phyloP scores from a whole-genome alignment of 2,329 filamentous ascomycete species.

The Tolypocladium album region DNA sequence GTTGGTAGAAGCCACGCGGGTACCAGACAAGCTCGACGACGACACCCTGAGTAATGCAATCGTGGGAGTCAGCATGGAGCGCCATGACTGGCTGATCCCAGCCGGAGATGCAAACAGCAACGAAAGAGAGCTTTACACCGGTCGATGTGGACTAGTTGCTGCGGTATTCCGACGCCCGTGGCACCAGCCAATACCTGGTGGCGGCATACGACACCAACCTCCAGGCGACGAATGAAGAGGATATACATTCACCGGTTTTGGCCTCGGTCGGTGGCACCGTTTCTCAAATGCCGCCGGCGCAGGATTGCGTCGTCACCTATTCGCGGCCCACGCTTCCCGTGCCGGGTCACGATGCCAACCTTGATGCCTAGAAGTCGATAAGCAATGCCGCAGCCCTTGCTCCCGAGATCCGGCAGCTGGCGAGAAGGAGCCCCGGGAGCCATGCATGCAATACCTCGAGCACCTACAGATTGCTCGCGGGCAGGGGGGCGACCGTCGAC shows the following conservation, averaged over 20 bases:
- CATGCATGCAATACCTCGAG: not conserved
- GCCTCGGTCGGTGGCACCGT: not conserved
- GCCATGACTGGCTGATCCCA: not conserved
- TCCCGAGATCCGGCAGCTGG: not conserved
- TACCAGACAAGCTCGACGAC: not conserved
- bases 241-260: conserved; percentile 1
- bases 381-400: not conserved
- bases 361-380: not conserved
- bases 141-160: not conserved
- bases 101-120: not conserved
- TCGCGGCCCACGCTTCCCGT: not conserved
- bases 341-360: not conserved
- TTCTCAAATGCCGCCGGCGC: not conserved
- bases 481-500: not conserved
- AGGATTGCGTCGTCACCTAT: not conserved
- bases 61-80: not conserved
- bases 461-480: not conserved
- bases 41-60: not conserved
- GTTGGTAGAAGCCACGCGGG: not conserved
- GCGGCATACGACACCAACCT: not conserved
- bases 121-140: not conserved
- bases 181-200: not conserved
- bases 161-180: not conserved
- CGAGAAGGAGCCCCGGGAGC: not conserved
- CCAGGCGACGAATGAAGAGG: not conserved